Percentiles rank a stretch among this genome's conserved stretches.
These are phyloP conservation scores for Linnemannia zychae DNA, from an alignment of 192 early-diverging fungal species.

Conservation along the genomic window DNA sequence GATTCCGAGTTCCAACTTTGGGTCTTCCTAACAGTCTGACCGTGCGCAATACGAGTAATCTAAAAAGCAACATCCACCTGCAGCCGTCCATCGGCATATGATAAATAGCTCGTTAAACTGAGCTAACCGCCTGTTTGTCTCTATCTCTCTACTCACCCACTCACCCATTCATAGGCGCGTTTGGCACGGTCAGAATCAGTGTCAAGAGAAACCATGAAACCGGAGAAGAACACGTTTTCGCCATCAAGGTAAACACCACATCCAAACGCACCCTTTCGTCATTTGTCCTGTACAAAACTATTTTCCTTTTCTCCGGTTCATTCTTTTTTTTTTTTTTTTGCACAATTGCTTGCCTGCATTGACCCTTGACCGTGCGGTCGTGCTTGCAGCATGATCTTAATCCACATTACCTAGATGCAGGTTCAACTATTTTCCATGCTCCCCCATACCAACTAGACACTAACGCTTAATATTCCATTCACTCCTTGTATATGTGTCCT, in stretches of 20 bases:
- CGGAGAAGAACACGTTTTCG: conserved; percentile 16
- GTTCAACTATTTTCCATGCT: not conserved
- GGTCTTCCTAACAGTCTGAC: not conserved
- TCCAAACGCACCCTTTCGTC: too few species aligned
- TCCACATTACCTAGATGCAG: not conserved
- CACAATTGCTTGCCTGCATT: not conserved
- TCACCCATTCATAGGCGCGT: conserved; percentile 9
- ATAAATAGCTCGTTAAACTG: not conserved
- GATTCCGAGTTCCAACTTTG: conserved; percentile 33
- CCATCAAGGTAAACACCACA: conserved; percentile 16
- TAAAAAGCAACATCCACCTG: not conserved
- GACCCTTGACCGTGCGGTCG: conserved; percentile 1
- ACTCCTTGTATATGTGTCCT: not conserved
- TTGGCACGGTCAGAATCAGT: conserved; percentile 14
- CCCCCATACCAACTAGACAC: not conserved
- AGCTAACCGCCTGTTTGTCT: not conserved
- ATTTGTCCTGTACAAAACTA: not conserved
- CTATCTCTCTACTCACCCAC: not conserved
- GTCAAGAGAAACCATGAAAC: conserved; percentile 10
- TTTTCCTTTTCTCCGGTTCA: not conserved
- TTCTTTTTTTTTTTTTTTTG: not conserved
- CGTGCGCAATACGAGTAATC: not conserved
- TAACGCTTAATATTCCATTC: not conserved
- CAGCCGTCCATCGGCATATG: not conserved
- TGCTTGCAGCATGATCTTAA: not conserved